Base-by-base conservation (phyloP, 2,329 filamentous ascomycete genomes). In the Ascochyta clinopodiicola region DNA sequence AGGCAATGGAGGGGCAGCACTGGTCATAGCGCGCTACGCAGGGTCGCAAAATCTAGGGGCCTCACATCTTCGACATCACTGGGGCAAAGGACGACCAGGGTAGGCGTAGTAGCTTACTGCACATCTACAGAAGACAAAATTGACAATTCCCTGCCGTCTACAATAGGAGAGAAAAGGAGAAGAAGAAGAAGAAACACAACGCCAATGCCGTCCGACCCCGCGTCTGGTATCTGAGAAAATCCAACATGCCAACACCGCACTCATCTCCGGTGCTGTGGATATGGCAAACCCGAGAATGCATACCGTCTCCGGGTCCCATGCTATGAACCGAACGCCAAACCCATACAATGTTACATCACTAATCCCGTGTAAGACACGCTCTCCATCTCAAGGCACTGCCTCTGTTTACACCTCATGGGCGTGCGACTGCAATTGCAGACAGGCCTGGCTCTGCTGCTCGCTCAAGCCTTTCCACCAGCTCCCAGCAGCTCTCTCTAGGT, bases 391-490 rank as follows among this genome's bases (percentile, higher is more conserved):
- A 9, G 32, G 13, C 10, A 40, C 21, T 27, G 22, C 21, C 38
- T 10, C 13, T 7, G 13, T n/a, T 27, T 10, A 40, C 4, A 27
- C 22, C 22, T 21, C 29, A 46, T 31, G 29, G 12, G 29, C 29
- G 25, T 44, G 34, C 27, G 44, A 15, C 36, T 38, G 36, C 10
- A 5, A 42, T 8, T 46, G 35, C 24, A 32, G 27, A 44, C 69
- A 72, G 12, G 68, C 63, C 57, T 66, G 63, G 19, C 63, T 70
- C 48, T 64, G 51, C 52, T 62, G 59, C 17, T 55, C 57, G 4
- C 43, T 19, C n/a, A 21, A 19, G 7, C 36, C 38, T 35, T 51
- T 57, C 31, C 55, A 57, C 39, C 62, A 66, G 2, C 66, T 32
- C 12, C 68, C 62, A 5, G 63, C 43, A 7, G 59, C 57, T 25